These are phyloP conservation scores for Globisporangium recalcitrans DNA, from an alignment of 352 stramenopile genomes.

Conservation along the genomic window DNA sequence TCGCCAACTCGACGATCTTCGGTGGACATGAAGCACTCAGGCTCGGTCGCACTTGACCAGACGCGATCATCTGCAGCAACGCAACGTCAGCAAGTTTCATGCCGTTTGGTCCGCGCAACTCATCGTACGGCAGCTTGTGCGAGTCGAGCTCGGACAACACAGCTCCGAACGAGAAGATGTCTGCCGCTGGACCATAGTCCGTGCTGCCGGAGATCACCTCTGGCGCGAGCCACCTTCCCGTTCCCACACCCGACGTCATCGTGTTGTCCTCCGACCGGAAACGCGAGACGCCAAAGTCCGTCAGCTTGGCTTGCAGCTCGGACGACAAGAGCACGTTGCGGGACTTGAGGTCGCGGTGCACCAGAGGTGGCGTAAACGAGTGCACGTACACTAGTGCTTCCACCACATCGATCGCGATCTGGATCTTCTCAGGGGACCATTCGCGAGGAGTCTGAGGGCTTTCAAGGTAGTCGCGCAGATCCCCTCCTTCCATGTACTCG, in stretches of 20 bases:
- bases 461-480: slow-evolving; percentile 38
- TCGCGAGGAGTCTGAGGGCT: not conserved
- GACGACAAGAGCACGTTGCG: slow-evolving; percentile 28
- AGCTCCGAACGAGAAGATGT: slow-evolving; percentile 38
- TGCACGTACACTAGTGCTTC: slow-evolving; percentile 39
- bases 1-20: not conserved
- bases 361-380: slow-evolving; percentile 29
- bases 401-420: slow-evolving; percentile 22
- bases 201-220: slow-evolving; percentile 32
- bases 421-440: slow-evolving; percentile 5
- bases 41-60: slow-evolving; percentile 22
- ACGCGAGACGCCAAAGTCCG: slow-evolving; percentile 52
- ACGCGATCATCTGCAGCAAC: slow-evolving; percentile 33
- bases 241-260: slow-evolving; percentile 32
- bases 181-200: slow-evolving; percentile 24
- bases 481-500: slow-evolving; percentile 58
- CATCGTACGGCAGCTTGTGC: slow-evolving; percentile 33
- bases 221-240: slow-evolving; percentile 29
- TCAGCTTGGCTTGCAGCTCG: slow-evolving; percentile 33
- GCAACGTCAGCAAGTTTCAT: slow-evolving; percentile 26
- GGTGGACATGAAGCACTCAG: slow-evolving; percentile 15
- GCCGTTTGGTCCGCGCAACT: slow-evolving; percentile 20
- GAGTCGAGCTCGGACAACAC: slow-evolving; percentile 41
- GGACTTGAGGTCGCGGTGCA: slow-evolving; percentile 38
- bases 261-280: slow-evolving; percentile 37